Percentiles rank a stretch among this genome's conserved stretches.
These are phyloP conservation scores for Salvia miltiorrhiza DNA, from an alignment of 257 asterid species.

Conservation along the genomic window DNA sequence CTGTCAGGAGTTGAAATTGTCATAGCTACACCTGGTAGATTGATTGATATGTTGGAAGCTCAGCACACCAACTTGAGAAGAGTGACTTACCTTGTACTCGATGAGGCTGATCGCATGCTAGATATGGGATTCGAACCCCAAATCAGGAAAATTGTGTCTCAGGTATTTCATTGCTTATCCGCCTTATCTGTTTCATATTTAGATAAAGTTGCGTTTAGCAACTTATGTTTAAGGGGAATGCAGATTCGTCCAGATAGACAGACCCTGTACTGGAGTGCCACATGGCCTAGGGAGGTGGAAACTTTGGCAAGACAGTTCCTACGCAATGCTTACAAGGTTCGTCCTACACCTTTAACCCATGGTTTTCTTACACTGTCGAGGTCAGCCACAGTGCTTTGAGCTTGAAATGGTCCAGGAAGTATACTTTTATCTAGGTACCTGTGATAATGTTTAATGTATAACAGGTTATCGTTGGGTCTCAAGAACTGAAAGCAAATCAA, in stretches of 20 bases:
- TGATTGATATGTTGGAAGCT: conserved; percentile 91
- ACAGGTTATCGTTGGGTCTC: conserved; percentile 82
- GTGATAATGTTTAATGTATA: conserved; percentile 2
- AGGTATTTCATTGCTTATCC: conserved; percentile 37
- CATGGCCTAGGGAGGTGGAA: conserved; percentile 96
- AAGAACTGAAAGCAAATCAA: conserved; percentile 77
- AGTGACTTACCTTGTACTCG: conserved; percentile 87
- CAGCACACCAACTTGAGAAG: conserved; percentile 82
- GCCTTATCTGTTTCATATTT: background rate
- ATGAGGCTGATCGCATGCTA: conserved; percentile 96
- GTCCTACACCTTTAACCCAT: conserved; percentile 8
- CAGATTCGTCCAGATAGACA: conserved; percentile 97
- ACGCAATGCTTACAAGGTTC: conserved; percentile 76
- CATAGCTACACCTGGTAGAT: conserved; percentile 92
- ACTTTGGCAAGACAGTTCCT: conserved; percentile 81
- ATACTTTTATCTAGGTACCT: background rate
- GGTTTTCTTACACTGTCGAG: background rate
- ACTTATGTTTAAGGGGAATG: conserved; percentile 19
- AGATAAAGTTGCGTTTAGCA: background rate
- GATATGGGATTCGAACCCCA: conserved; percentile 99
- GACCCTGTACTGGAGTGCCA: conserved; percentile 97
- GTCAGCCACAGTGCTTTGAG: background rate
- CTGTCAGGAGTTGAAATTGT: conserved; percentile 81
- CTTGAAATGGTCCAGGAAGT: conserved; percentile 7
- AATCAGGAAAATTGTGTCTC: conserved; percentile 81